Base-by-base conservation (phyloP, 2,329 filamentous ascomycete genomes). In the Intubia oerlemansii region DNA sequence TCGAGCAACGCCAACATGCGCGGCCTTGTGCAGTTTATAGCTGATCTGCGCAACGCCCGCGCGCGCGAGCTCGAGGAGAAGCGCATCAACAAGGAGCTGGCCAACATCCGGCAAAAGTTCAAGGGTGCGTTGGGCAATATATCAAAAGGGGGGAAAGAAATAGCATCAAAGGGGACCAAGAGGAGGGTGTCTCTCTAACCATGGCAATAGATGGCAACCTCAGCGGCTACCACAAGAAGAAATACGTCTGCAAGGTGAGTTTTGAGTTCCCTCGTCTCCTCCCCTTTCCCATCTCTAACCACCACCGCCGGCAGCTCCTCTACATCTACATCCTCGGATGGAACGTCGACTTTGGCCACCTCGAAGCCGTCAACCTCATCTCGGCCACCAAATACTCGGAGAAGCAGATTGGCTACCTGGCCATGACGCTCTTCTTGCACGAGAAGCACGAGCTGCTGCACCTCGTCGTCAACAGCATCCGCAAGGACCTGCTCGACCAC, bases 291-390 rank as follows among this genome's bases (percentile, higher is more conserved):
- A 4, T 20, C 5, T 5, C 8, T n/a, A 3, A 5, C 7, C 6
- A 15, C 22, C 17, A 7, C 17, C 16, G 14, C 17, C 11, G 6
- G 10, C 16, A 67, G 71, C 69, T 98, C 41, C 62, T 98, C 36
- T 98, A 98, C 52, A 95, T 98, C 44, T 98, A 98, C 52, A 98
- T 98, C 35, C 67, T 98, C 39, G 88, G 88, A 27, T 98, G 88
- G 77, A 85, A 98, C 49, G 85, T 98, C 53, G 90, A 95, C 51
- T 98, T 98, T 51, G 88, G 88, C 32, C 88, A 98, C 48, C 70
- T 98, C 40, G 88, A 98, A 56, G 90, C 90, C 19, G 85, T 98
- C 47, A 95, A 95, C 47, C 67, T 98, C 44, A 90, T 98, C 41
- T 93, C 85, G 17, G 82, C 85, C 32, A 82, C 65, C 45, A 98